Base-by-base conservation (phyloP, 306 rosid genomes). In the Myrica gale region DNA sequence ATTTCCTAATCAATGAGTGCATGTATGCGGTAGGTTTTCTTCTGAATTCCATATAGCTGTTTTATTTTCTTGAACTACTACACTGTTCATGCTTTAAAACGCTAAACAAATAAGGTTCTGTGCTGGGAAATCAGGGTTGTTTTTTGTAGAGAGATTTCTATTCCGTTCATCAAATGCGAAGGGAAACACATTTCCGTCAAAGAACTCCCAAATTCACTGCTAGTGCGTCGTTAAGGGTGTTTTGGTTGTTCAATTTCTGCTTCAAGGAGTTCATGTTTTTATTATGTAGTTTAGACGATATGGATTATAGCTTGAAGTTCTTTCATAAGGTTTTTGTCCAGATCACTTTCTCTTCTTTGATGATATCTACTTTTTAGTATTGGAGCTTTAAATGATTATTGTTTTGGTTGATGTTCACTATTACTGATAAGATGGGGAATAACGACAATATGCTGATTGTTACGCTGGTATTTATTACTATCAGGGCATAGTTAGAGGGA, bases 1-100 rank as follows among this genome's bases (percentile, higher is more conserved):
- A 95, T 84, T 95, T 95, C 86, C 91, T 95, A 71, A 95, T 95
- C 80, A 92, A 95, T 68, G 97, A 89, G 83, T 95, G 99, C 96
- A 95, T 95, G 97, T 89, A 95, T 82, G 93, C 88, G 97, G 99
- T 95, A 92, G 68, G 89, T 75, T 72, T 76, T 78, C 68, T 79
- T 82, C 60, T 2, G 13, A 55, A 79, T 48, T 71, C 39, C 67
- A 48, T 73, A 1, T 55, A 69, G 37, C 72, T 74, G 32, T 72
- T 76, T 68, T 72, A 26, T 46, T 47, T 23, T 71, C 43, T 46
- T n/a, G 42, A 74, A 61, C 32, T 71, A 45, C 37, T 61, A 47
- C 10, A 69, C 71, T 72, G 56, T 42, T 26, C 13, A 13, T 74
- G 44, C 5, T 42, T 13, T 48, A 48, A 8, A 13, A 44, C 75